Evolutionary conservation across 352 stramenopile species (phyloP).

Genomic region (Phytophthora fragariaefolia): DNA sequence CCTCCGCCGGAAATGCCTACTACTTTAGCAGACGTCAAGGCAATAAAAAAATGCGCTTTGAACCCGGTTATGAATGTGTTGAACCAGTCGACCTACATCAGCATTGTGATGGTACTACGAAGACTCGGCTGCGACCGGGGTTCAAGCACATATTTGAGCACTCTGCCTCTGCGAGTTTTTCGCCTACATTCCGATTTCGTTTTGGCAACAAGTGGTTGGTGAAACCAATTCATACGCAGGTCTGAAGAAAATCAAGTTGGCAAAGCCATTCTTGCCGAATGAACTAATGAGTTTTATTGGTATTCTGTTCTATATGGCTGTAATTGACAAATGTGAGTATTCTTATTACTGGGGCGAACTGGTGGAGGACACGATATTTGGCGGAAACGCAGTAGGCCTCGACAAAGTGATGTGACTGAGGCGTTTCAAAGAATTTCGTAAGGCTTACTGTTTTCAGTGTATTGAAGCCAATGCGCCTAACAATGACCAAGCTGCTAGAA

Average conservation of each 20-base stretch:
- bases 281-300: constrained; percentile 17
- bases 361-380: no score
- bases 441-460: no score
- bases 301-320: no score
- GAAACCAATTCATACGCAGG: constrained; percentile 23
- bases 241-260: neutral
- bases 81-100: constrained; percentile 5
- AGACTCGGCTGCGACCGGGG: constrained; percentile 14
- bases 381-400: no score
- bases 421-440: no score
- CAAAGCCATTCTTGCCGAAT: neutral
- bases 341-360: no score
- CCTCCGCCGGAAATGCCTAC: neutral
- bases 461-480: no score
- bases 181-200: constrained; percentile 31
- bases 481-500: no score
- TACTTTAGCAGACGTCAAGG: neutral
- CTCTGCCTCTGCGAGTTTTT: constrained; percentile 33
- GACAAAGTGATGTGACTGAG: no score
- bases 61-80: neutral
- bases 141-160: constrained; percentile 30
- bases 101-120: constrained; percentile 11
- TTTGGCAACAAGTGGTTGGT: constrained; percentile 32
- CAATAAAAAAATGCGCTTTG: constrained; percentile 17
- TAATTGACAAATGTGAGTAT: no score